phyloP scores from a whole-genome alignment of 2,329 filamentous ascomycete genomes.

The Exophiala sp. region DNA sequence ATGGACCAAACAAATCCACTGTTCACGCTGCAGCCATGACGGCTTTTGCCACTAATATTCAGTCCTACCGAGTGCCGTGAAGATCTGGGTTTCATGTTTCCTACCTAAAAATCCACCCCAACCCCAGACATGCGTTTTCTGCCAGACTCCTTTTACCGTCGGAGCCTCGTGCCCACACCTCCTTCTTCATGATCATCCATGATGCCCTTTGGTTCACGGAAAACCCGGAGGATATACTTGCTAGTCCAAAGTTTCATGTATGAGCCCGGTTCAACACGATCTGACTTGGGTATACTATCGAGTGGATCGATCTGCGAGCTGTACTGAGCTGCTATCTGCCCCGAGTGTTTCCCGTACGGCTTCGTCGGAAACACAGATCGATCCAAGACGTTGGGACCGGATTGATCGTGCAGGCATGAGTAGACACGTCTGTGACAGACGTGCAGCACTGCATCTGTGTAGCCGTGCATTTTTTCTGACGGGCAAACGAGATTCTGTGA shows the following conservation, averaged over 20 bases:
- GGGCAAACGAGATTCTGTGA: no score
- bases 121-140: slow-evolving; percentile 2
- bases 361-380: no score
- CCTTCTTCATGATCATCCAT: background rate
- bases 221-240: background rate
- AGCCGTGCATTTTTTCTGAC: no score
- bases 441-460: no score
- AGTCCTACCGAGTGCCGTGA: background rate
- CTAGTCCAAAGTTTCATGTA: background rate
- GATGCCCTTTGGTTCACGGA: background rate
- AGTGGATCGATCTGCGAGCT: no score
- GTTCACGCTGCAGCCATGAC: slow-evolving; percentile 1
- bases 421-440: no score
- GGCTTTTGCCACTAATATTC: slow-evolving; percentile 9
- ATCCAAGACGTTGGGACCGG: no score
- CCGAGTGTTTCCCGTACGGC: no score
- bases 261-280: no score
- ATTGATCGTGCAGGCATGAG: no score
- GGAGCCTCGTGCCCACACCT: slow-evolving; percentile 17
- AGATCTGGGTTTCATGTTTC: slow-evolving; percentile 20
- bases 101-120: background rate
- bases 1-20: background rate
- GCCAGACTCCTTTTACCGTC: slow-evolving; percentile 7
- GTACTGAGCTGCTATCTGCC: no score
- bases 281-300: no score